Percentiles rank a stretch among this genome's conserved stretches.
Conservation (phyloP, 306 rosid genomes). For the Begonia peltatifolia region DNA sequence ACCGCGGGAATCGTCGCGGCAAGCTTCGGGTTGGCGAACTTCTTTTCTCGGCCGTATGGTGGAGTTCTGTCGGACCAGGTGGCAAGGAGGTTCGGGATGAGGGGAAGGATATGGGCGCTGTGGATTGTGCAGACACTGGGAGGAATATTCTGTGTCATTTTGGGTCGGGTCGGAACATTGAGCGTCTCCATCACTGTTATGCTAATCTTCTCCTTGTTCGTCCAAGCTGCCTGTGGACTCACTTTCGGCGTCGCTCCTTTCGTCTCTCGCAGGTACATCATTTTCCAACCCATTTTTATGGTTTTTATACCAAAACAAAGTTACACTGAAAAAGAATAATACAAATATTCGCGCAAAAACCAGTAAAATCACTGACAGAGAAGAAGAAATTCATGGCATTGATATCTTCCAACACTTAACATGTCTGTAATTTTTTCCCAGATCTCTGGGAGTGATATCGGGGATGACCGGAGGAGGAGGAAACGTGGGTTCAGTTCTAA, state of each 20-base stretch:
- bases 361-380: too few species aligned
- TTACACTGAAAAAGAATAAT: too few species aligned
- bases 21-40: constrained; percentile 58
- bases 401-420: too few species aligned
- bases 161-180: constrained; percentile 42
- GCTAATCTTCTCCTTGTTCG: constrained; percentile 59
- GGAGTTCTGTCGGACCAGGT: constrained; percentile 50
- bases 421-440: constrained; percentile 5
- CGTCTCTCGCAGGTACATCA: constrained; percentile 61
- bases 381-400: too few species aligned
- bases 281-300: too few species aligned
- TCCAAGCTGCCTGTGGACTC: constrained; percentile 85
- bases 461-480: constrained; percentile 99
- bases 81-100: constrained; percentile 61
- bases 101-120: constrained; percentile 69
- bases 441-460: constrained; percentile 69
- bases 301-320: too few species aligned
- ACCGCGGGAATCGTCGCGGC: constrained; percentile 83
- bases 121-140: constrained; percentile 60
- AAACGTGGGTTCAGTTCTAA: constrained; percentile 68
- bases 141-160: constrained; percentile 48
- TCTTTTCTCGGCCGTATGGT: constrained; percentile 62
- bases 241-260: constrained; percentile 88
- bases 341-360: too few species aligned
- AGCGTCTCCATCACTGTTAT: constrained; percentile 42